A percentile compares a stretch with the other conserved stretches of the same genome.
Evolutionary conservation across 805 yeast genomes (phyloP).

Genomic region (Zygosaccharomyces gambellarensis): DNA sequence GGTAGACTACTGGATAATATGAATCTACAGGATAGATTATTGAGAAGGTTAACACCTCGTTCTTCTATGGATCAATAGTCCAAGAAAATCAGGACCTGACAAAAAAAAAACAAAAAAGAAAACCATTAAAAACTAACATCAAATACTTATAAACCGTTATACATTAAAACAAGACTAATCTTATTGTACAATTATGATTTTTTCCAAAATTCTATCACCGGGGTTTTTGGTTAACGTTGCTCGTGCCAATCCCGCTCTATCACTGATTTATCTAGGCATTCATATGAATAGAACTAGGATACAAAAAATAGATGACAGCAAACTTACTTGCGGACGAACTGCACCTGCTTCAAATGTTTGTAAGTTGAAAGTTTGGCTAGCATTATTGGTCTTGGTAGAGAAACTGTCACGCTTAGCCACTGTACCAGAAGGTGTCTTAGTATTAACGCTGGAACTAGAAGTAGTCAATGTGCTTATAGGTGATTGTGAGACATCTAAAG

Average conservation of each 20-base stretch:
- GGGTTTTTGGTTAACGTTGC: no score
- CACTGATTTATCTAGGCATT: not conserved
- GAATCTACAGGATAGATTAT: constrained; percentile 28
- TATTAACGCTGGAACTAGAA: not conserved
- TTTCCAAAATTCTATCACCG: not conserved
- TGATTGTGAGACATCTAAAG: constrained; percentile 1
- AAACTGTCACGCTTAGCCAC: constrained; percentile 1
- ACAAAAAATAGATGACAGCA: not conserved
- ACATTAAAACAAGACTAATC: not conserved
- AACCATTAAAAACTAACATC: constrained; percentile 4
- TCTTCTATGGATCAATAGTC: constrained; percentile 22
- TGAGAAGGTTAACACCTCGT: constrained; percentile 30
- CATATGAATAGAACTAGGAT: not conserved
- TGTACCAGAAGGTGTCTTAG: not conserved
- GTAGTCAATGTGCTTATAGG: not conserved
- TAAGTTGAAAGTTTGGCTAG: not conserved
- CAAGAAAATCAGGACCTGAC: not conserved
- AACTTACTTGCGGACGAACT: not conserved
- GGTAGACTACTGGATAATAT: constrained; percentile 38
- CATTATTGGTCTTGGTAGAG: not conserved
- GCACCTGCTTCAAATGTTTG: constrained; percentile 3
- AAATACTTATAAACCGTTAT: not conserved
- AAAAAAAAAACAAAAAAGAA: not conserved
- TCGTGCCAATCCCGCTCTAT: not conserved
- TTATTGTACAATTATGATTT: not conserved